Conservation (phyloP, 2,329 filamentous ascomycete species). For the Alternaria atra region DNA sequence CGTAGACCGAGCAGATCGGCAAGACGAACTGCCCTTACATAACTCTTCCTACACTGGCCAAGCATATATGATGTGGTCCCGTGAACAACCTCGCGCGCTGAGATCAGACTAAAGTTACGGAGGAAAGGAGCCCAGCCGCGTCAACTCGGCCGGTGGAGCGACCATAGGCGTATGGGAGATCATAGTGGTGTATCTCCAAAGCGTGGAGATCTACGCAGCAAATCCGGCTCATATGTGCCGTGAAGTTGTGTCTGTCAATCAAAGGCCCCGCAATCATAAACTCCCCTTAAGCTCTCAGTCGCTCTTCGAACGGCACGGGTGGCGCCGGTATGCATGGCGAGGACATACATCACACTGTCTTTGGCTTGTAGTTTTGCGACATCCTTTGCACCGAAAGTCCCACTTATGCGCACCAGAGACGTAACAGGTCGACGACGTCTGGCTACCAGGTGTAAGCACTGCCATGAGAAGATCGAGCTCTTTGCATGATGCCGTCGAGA, state of each 20-base stretch:
- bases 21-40: neutral
- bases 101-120: neutral
- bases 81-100: neutral
- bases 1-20: neutral
- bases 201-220: neutral
- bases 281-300: neutral
- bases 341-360: neutral
- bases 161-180: neutral
- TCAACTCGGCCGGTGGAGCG: neutral
- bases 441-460: neutral
- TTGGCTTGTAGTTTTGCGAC: neutral
- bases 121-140: neutral
- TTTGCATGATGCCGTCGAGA: neutral
- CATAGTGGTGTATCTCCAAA: neutral
- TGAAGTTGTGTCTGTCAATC: neutral
- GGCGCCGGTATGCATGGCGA: constrained; percentile 5
- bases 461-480: neutral
- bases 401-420: neutral
- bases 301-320: constrained; percentile 5
- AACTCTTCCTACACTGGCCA: neutral
- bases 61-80: neutral
- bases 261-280: constrained; percentile 1
- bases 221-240: neutral
- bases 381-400: constrained; percentile 1
- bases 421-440: neutral